Evolutionary conservation across 2,329 filamentous ascomycete species (phyloP), one percentile per base, ranked within the genome.

Genomic region (Apiospora sp.): DNA sequence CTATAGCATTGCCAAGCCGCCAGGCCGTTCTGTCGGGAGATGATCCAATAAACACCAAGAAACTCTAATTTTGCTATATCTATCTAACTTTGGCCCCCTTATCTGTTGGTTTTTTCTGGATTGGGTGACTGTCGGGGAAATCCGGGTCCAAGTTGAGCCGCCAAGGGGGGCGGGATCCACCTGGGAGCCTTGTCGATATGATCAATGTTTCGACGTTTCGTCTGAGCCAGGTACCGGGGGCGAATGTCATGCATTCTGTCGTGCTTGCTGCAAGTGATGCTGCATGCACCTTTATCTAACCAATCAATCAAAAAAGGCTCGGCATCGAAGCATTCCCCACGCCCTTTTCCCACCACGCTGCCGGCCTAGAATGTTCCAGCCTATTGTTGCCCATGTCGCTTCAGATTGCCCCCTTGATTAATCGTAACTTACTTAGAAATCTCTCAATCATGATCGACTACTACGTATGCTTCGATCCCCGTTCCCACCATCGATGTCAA

Each of bases 161-260:
- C 34, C 7, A n/a, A 7, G 51, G 13, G 19, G 46, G n/a, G 48
- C 27, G 19, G 19, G 19, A 14, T 6, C 58, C 58, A n/a, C 19
- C 58, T 1, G 19, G 7, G 19, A 64, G 30, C 19, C 34, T 12
- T 41, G 34, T 64, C 34, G 6, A 49, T 13, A n/a, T 64, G 13
- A 64, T 41, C 34, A n/a, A 64, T 64, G 58, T 64, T 64, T 64
- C 58, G n/a, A 13, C 22, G 34, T 64, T 64, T 64, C 58, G 12
- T 41, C 34, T 24, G 19, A 41, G 22, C 34, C 30, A 16, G 54
- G 54, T 12, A 37, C 54, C 30, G 22, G 58, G 58, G 19, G 12
- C 12, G 10, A 24, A 3, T 30, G 10, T 10, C 54, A 16, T 3
- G 34, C 58, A n/a, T 64, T 19, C 34, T 12, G 19, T 16, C 54